Evolutionary conservation across 257 asterid genomes (phyloP).

Genomic region (Pogostemon cablin): DNA sequence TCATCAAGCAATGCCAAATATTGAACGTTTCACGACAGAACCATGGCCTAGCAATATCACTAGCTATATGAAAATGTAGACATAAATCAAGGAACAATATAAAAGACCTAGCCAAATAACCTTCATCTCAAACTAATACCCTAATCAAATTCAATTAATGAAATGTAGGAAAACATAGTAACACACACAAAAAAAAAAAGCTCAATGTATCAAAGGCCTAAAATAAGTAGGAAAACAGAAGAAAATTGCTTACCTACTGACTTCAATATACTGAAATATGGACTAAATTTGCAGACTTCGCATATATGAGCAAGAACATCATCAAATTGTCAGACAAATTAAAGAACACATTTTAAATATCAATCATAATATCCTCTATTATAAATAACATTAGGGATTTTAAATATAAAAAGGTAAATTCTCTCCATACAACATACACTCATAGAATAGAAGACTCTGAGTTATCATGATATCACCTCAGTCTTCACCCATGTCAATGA

Average conservation of each 20-base stretch:
- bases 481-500: constrained; percentile 36
- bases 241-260: neutral
- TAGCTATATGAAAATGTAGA: constrained; percentile 6
- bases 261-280: neutral
- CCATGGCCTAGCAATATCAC: neutral
- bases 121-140: neutral
- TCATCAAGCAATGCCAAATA: no score
- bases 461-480: constrained; percentile 25
- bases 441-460: constrained; percentile 38
- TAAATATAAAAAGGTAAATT: constrained; percentile 42
- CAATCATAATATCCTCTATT: constrained; percentile 43
- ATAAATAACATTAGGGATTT: constrained; percentile 44
- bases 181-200: neutral
- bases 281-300: constrained; percentile 9
- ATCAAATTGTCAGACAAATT: constrained; percentile 15
- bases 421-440: constrained; percentile 45
- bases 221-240: neutral
- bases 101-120: neutral
- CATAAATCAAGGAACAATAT: neutral
- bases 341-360: constrained; percentile 21
- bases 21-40: neutral
- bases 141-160: neutral
- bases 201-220: neutral
- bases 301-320: constrained; percentile 23
- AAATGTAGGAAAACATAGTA: neutral